Evolutionary conservation across 2,329 filamentous ascomycete species (phyloP).

Genomic region (Plectosphaerella sp.): DNA sequence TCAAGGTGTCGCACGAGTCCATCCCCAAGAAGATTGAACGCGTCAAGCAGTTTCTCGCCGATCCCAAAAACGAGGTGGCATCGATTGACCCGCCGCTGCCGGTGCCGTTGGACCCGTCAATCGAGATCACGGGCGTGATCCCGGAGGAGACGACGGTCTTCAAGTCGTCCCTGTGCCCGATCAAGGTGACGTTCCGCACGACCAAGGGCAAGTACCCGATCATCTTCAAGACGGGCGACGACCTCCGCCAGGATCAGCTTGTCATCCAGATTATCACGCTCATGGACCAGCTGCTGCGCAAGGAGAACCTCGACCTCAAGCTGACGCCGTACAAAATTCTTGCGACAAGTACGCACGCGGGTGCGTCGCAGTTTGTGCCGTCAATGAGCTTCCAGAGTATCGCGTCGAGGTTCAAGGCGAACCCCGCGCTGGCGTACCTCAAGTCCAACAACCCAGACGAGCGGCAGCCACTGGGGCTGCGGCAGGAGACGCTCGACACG

Average conservation of each 20-base stretch:
- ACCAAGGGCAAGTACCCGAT: constrained; percentile 79
- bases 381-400: constrained; percentile 82
- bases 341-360: constrained; percentile 83
- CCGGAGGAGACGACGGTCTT: constrained; percentile 88
- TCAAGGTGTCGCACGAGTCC: constrained; percentile 74
- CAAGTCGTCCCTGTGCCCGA: constrained; percentile 89
- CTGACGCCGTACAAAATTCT: constrained; percentile 95
- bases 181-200: constrained; percentile 88
- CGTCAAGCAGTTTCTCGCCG: constrained; percentile 77
- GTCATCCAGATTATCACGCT: constrained; percentile 92
- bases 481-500: constrained; percentile 89
- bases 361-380: constrained; percentile 89
- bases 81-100: constrained; percentile 81
- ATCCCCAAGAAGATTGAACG: constrained; percentile 77
- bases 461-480: constrained; percentile 74
- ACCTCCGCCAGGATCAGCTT: constrained; percentile 92
- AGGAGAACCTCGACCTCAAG: constrained; percentile 94
- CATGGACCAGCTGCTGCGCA: constrained; percentile 93
- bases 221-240: constrained; percentile 96
- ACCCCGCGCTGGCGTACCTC: constrained; percentile 75
- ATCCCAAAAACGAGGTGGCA: constrained; percentile 85
- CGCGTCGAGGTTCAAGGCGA: constrained; percentile 72
- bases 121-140: constrained; percentile 73
- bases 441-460: constrained; percentile 86
- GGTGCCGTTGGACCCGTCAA: constrained; percentile 79